These are phyloP conservation scores for Fusarium sp. DNA, from an alignment of 2,329 filamentous ascomycete genomes.

Conservation along the genomic window DNA sequence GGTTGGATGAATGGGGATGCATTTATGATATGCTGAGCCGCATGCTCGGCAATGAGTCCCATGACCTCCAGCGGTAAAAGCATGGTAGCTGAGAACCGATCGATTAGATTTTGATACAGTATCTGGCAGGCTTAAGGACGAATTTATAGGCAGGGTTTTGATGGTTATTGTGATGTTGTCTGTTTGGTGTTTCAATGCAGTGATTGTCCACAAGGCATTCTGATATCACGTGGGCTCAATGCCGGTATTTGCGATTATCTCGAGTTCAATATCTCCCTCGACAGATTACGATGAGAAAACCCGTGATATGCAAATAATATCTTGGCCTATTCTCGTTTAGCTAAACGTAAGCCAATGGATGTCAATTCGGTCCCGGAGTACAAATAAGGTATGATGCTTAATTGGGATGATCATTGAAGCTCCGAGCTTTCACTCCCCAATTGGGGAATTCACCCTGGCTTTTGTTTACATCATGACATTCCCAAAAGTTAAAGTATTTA, in stretches of 20 bases:
- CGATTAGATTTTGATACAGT: neutral
- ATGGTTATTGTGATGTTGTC: neutral
- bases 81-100: neutral
- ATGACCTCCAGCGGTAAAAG: constrained; percentile 3
- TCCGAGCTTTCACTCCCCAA: constrained; percentile 14
- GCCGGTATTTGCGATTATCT: neutral
- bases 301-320: neutral
- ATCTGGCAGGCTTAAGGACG: neutral
- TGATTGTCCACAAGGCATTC: neutral
- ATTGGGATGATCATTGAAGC: constrained; percentile 21
- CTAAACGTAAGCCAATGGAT: neutral
- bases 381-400: constrained; percentile 5
- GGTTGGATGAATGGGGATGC: constrained; percentile 6
- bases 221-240: neutral
- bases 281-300: neutral
- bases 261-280: neutral
- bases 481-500: constrained; percentile 4
- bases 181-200: neutral
- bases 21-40: neutral
- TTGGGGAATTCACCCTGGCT: constrained; percentile 11
- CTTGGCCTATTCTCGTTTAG: neutral
- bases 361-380: neutral
- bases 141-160: neutral
- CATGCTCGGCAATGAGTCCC: neutral
- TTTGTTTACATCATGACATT: neutral